These are phyloP conservation scores for Tulasnella sp. DNA, from an alignment of 768 basidiomycete genomes.

Conservation along the genomic window DNA sequence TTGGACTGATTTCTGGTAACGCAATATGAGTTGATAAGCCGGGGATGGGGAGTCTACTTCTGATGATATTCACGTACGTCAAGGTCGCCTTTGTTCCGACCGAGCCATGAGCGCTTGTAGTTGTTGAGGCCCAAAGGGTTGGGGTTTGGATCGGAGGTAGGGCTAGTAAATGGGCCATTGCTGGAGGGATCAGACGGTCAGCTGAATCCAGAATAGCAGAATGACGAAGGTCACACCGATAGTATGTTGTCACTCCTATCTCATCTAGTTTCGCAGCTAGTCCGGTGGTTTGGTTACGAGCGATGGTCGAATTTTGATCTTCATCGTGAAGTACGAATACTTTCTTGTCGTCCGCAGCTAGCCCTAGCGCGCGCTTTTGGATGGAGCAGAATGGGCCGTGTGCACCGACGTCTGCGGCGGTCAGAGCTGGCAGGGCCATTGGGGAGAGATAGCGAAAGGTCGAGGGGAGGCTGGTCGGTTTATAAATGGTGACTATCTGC, in stretches of 20 bases:
- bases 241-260: slow-evolving; percentile 10
- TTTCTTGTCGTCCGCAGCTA: slow-evolving; percentile 28
- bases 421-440: not conserved
- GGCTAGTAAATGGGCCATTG: slow-evolving; percentile 17
- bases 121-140: not conserved
- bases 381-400: not conserved
- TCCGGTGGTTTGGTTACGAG: slow-evolving; percentile 16
- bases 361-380: slow-evolving; percentile 14
- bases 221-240: slow-evolving; percentile 5
- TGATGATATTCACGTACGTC: not conserved
- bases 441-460: not conserved
- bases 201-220: no score
- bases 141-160: not conserved
- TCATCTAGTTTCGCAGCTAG: slow-evolving; percentile 4
- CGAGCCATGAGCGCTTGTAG: slow-evolving; percentile 24
- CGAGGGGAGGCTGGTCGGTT: not conserved
- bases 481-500: not conserved
- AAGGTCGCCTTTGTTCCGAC: not conserved
- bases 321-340: slow-evolving; percentile 32
- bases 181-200: not conserved
- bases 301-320: slow-evolving; percentile 28
- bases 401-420: slow-evolving; percentile 5
- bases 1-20: not conserved
- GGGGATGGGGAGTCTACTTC: not conserved
- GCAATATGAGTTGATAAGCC: not conserved